Conservation (phyloP, 2,329 filamentous ascomycete species). For the Knufia petricola region DNA sequence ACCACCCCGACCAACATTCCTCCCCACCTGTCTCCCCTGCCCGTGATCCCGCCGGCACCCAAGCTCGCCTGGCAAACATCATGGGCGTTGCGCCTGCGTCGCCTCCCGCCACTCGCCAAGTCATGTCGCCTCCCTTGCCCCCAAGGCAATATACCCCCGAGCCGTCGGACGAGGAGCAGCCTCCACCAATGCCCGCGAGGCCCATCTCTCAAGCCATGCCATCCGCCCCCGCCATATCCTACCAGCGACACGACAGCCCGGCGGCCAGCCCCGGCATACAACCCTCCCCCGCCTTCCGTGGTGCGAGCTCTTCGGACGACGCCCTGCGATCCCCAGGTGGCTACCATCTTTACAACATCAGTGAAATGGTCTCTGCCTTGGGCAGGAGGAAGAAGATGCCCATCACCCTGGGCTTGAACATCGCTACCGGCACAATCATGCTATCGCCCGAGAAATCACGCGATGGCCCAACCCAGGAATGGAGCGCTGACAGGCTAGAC, state of each 20-base stretch:
- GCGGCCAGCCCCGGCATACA: slow-evolving; percentile 35
- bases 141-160: slow-evolving; percentile 53
- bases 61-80: slow-evolving; percentile 47
- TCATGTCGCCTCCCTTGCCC: slow-evolving; percentile 33
- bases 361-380: slow-evolving; percentile 94
- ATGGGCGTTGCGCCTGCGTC: slow-evolving; percentile 30
- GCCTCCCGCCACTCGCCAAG: slow-evolving; percentile 24
- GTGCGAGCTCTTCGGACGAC: slow-evolving; percentile 35
- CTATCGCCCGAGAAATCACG: slow-evolving; percentile 76
- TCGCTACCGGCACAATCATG: slow-evolving; percentile 77
- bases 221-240: slow-evolving; percentile 27
- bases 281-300: slow-evolving; percentile 48
- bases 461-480: slow-evolving; percentile 80
- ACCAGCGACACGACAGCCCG: slow-evolving; percentile 29
- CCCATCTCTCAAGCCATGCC: slow-evolving; percentile 45
- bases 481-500: slow-evolving; percentile 90
- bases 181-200: slow-evolving; percentile 54
- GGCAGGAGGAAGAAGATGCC: slow-evolving; percentile 98
- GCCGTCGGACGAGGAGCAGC: slow-evolving; percentile 53
- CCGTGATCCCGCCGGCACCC: slow-evolving; percentile 35
- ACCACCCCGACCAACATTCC: slow-evolving; percentile 21
- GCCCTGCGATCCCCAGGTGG: slow-evolving; percentile 55
- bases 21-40: slow-evolving; percentile 27
- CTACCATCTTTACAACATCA: slow-evolving; percentile 93
- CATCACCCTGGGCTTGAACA: slow-evolving; percentile 88